Conservation (phyloP, 148 eudicot species). For the Linanthus parryae region DNA sequence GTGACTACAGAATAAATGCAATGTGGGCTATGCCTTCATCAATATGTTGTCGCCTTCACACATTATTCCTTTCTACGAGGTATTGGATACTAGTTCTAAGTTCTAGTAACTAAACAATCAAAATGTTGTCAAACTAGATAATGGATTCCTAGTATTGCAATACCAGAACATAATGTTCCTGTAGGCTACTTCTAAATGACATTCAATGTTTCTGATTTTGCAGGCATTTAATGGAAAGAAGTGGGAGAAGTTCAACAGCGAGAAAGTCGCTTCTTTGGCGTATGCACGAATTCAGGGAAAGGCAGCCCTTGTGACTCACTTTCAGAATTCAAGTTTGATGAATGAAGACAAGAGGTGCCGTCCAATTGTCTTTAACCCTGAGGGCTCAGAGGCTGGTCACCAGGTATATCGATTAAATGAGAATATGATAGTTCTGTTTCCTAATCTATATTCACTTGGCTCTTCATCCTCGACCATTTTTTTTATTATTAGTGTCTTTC, state of each 20-base stretch:
- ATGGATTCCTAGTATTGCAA: not conserved
- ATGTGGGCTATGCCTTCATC: conserved; percentile 95
- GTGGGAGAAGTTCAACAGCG: conserved; percentile 96
- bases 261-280: conserved; percentile 86
- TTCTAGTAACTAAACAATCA: not conserved
- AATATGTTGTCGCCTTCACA: conserved; percentile 83
- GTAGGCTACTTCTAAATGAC: not conserved
- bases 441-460: too few species aligned
- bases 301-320: conserved; percentile 68
- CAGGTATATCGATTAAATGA: conserved; percentile 31
- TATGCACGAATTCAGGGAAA: conserved; percentile 93
- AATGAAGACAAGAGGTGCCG: conserved; percentile 92
- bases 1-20: conserved; percentile 83
- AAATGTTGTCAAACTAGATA: not conserved
- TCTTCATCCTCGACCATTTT: too few species aligned
- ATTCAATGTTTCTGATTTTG: not conserved
- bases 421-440: not conserved
- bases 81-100: conserved; percentile 5
- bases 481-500: too few species aligned
- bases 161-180: not conserved
- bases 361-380: conserved; percentile 75
- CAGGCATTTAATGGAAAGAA: conserved; percentile 87
- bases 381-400: conserved; percentile 52
- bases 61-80: conserved; percentile 77
- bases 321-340: conserved; percentile 92